Conservation (phyloP, 2,329 filamentous ascomycete genomes). For the Fonsecaea monophora region DNA sequence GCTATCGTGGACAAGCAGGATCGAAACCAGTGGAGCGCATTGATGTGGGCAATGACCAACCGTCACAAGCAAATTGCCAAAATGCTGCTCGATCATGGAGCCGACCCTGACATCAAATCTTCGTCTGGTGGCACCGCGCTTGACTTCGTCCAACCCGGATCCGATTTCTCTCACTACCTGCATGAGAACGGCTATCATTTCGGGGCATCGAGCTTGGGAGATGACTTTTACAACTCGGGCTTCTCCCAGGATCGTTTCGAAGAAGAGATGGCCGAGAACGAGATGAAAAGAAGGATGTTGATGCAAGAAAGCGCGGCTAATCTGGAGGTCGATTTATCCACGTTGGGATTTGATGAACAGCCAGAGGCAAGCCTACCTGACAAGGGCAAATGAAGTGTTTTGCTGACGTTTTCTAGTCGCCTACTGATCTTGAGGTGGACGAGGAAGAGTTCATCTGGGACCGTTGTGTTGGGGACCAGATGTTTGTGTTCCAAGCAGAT, state of each 20-base stretch:
- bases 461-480: slow-evolving; percentile 92
- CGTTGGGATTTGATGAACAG: slow-evolving; percentile 93
- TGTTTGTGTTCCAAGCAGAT: slow-evolving; percentile 98
- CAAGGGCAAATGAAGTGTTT: slow-evolving; percentile 55
- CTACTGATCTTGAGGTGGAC: slow-evolving; percentile 72
- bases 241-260: slow-evolving; percentile 94
- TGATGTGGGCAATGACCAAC: slow-evolving; percentile 99
- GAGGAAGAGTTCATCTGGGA: slow-evolving; percentile 96
- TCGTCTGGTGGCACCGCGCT: slow-evolving; percentile 92
- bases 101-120: slow-evolving; percentile 94
- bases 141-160: slow-evolving; percentile 93
- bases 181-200: slow-evolving; percentile 88
- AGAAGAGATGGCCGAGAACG: slow-evolving; percentile 95
- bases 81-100: slow-evolving; percentile 86
- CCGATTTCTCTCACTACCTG: slow-evolving; percentile 94
- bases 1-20: slow-evolving; percentile 92
- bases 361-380: slow-evolving; percentile 63
- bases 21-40: slow-evolving; percentile 92
- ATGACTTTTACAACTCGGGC: slow-evolving; percentile 88
- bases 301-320: slow-evolving; percentile 99
- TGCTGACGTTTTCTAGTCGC: slow-evolving; percentile 48
- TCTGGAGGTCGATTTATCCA: slow-evolving; percentile 93
- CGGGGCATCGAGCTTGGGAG: slow-evolving; percentile 52
- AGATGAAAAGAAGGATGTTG: slow-evolving; percentile 88
- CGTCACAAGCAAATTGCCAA: slow-evolving; percentile 96